Conservation (phyloP, 768 basidiomycete species). For the Suillus brevipes region DNA sequence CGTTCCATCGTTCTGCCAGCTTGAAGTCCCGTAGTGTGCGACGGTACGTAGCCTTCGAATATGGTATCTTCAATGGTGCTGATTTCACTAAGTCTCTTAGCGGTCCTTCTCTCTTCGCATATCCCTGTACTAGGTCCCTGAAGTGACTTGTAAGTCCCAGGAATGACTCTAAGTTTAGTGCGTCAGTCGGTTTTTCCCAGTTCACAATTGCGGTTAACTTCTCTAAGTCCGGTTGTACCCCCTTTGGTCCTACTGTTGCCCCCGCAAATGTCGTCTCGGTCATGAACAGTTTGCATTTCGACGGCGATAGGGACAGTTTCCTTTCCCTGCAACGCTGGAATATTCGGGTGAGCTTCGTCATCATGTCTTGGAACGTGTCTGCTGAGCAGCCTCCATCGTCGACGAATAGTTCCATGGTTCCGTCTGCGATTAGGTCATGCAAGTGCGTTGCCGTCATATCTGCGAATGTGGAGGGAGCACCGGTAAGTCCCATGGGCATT, state of each 20-base stretch:
- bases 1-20: background rate
- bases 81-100: constrained; percentile 23
- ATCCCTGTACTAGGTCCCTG: no score
- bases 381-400: constrained; percentile 38
- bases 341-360: background rate
- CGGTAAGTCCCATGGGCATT: no score
- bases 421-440: no score
- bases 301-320: background rate
- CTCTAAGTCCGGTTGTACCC: constrained; percentile 35
- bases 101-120: no score
- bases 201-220: constrained; percentile 42
- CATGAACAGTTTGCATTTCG: background rate
- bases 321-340: background rate
- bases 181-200: constrained; percentile 31
- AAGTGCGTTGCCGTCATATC: no score
- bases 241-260: constrained; percentile 29
- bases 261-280: constrained; percentile 38
- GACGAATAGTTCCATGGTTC: constrained; percentile 36
- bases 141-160: no score
- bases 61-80: background rate
- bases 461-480: no score
- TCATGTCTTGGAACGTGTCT: constrained; percentile 31
- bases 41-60: background rate
- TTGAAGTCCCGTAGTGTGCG: background rate
- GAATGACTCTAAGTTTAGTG: constrained; percentile 10